Percentiles rank a stretch among this genome's conserved stretches.
These are phyloP conservation scores for Phytopythium montanum DNA, from an alignment of 352 stramenopile genomes.

Conservation along the genomic window DNA sequence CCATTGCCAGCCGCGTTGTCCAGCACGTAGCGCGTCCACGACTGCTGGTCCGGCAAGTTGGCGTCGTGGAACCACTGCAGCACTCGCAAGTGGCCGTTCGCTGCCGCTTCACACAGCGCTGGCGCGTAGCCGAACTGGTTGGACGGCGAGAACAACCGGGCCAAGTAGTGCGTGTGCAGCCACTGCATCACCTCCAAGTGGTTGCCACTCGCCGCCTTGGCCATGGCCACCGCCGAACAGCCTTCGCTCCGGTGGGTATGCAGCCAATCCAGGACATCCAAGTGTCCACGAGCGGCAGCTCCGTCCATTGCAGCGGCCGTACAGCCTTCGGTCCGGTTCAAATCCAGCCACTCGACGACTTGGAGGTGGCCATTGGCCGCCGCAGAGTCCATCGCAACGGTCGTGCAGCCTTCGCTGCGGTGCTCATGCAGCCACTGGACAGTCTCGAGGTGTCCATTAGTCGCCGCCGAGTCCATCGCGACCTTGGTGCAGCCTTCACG, in stretches of 20 bases:
- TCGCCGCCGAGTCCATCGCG: constrained; percentile 15
- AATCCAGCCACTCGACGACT: constrained; percentile 16
- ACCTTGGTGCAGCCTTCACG: constrained; percentile 15
- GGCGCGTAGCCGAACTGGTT: constrained; percentile 2
- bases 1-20: constrained; percentile 15
- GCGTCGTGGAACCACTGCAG: constrained; percentile 21
- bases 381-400: constrained; percentile 15
- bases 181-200: constrained; percentile 18
- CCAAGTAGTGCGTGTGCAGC: constrained; percentile 8
- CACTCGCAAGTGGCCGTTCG: constrained; percentile 20
- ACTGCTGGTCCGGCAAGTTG: constrained; percentile 4
- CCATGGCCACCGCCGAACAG: constrained; percentile 17
- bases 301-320: constrained; percentile 19
- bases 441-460: constrained; percentile 18
- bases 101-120: constrained; percentile 24
- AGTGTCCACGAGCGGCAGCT: constrained; percentile 16
- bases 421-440: constrained; percentile 20
- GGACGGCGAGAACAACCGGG: neutral
- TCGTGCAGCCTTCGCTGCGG: constrained; percentile 13
- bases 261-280: constrained; percentile 20
- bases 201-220: constrained; percentile 1
- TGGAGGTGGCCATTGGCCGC: constrained; percentile 17
- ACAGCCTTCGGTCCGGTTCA: constrained; percentile 12
- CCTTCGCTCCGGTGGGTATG: constrained; percentile 15
- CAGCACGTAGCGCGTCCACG: constrained; percentile 12